Evolutionary conservation across 2,329 filamentous ascomycete genomes (phyloP).

Genomic region (Phaeosphaeriaceae sp.): DNA sequence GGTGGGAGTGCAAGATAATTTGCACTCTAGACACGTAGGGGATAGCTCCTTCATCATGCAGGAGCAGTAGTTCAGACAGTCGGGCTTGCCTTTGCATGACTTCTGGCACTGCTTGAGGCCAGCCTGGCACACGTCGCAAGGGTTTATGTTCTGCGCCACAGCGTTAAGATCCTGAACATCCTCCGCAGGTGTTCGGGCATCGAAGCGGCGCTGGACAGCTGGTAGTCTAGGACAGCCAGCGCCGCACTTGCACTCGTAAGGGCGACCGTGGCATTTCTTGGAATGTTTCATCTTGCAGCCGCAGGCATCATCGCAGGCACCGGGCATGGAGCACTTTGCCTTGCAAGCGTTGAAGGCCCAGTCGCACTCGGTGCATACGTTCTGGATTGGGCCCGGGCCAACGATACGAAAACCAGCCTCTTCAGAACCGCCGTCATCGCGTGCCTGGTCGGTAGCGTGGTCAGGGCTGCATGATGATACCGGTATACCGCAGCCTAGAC

Average conservation of each 20-base stretch:
- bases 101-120: neutral
- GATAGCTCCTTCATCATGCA: neutral
- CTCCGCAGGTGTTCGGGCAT: neutral
- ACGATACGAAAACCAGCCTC: neutral
- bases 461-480: neutral
- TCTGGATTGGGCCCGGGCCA: neutral
- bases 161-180: neutral
- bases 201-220: neutral
- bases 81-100: neutral
- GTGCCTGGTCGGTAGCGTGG: no score
- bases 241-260: neutral
- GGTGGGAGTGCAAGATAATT: neutral
- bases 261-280: neutral
- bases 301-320: conserved; percentile 1
- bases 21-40: neutral
- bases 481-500: neutral
- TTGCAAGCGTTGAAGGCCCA: neutral
- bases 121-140: neutral
- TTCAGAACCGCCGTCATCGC: neutral
- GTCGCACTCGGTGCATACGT: neutral
- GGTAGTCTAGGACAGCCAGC: neutral
- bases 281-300: neutral
- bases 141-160: neutral
- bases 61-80: neutral
- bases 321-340: neutral